phyloP scores from a whole-genome alignment of 306 rosid genomes.

The Medicago arabica region DNA sequence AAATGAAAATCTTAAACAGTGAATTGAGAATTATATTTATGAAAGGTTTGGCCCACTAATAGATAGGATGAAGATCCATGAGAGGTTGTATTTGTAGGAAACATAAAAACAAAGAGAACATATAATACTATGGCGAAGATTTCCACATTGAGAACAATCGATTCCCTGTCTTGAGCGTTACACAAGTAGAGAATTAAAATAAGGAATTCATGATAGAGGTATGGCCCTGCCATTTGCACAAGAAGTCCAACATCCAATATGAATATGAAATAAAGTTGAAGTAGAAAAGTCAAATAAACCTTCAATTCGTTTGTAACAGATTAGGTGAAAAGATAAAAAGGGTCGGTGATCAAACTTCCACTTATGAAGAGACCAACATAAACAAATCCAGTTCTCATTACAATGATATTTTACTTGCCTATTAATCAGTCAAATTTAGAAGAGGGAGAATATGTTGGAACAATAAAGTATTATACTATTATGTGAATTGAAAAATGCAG shows the following conservation, averaged over 20 bases:
- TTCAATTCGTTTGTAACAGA: slow-evolving; percentile 48
- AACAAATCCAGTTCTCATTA: no score
- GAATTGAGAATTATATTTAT: slow-evolving; percentile 30
- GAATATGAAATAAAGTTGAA: not conserved
- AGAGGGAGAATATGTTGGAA: no score
- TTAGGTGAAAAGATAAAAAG: slow-evolving; percentile 55
- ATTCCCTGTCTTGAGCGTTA: slow-evolving; percentile 45
- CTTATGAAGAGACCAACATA: no score
- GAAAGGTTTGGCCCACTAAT: slow-evolving; percentile 36
- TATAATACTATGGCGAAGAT: slow-evolving; percentile 16
- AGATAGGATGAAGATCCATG: slow-evolving; percentile 26
- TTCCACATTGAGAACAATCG: slow-evolving; percentile 32
- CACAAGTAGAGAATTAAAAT: slow-evolving; percentile 32
- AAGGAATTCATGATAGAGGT: slow-evolving; percentile 26
- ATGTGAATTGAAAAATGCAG: no score
- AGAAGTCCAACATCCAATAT: slow-evolving; percentile 40
- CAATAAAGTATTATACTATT: no score
- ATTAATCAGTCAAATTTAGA: no score
- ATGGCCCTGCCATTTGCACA: slow-evolving; percentile 40
- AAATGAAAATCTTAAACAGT: no score
- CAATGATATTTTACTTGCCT: no score
- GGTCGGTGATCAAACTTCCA: slow-evolving; percentile 53
- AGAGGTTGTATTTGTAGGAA: slow-evolving; percentile 37
- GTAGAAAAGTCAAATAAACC: slow-evolving; percentile 41
- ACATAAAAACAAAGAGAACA: slow-evolving; percentile 37